Conservation (phyloP, 805 yeast genomes). For the Tanozyma kutaoensis region DNA sequence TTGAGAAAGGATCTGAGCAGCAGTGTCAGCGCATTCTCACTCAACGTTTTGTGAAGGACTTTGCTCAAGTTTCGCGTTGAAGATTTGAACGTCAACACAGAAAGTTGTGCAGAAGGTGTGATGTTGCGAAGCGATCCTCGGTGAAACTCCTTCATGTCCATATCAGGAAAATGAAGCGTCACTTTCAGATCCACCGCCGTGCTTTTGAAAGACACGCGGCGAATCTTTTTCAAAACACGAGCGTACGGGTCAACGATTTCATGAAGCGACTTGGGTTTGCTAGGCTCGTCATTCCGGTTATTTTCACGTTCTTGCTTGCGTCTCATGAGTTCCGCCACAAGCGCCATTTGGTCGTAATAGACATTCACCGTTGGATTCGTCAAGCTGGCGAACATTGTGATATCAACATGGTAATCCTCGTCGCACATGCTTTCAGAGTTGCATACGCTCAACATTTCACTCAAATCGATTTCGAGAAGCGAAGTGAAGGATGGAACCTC, state of each 20-base stretch:
- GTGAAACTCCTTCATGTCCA: slow-evolving; percentile 2
- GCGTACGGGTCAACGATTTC: slow-evolving; percentile 2
- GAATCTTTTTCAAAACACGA: slow-evolving; percentile 2
- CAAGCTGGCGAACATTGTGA: slow-evolving; percentile 10
- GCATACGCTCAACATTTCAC: slow-evolving; percentile 9
- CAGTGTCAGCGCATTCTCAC: neutral
- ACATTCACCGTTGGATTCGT: slow-evolving; percentile 22
- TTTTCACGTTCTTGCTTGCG: slow-evolving; percentile 2
- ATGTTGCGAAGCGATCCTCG: slow-evolving; percentile 16
- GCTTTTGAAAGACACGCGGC: slow-evolving; percentile 10
- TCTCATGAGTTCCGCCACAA: slow-evolving; percentile 3
- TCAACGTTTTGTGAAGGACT: slow-evolving; percentile 1
- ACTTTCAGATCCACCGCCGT: slow-evolving; percentile 17
- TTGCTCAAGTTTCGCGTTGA: slow-evolving; percentile 12
- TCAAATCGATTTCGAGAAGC: slow-evolving; percentile 9
- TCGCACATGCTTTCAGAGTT: slow-evolving; percentile 1
- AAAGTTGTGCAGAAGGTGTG: slow-evolving; percentile 9
- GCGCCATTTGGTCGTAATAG: slow-evolving; percentile 23
- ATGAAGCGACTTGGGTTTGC: neutral
- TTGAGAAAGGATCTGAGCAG: slow-evolving; percentile 13
- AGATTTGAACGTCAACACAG: slow-evolving; percentile 12
- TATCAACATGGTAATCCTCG: slow-evolving; percentile 5
- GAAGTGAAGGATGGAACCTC: slow-evolving; percentile 24
- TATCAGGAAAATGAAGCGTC: slow-evolving; percentile 16
- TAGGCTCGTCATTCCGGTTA: slow-evolving; percentile 1